Evolutionary conservation across 23 red algal species (phyloP).

Genomic region (Gracilaria gracilis): DNA sequence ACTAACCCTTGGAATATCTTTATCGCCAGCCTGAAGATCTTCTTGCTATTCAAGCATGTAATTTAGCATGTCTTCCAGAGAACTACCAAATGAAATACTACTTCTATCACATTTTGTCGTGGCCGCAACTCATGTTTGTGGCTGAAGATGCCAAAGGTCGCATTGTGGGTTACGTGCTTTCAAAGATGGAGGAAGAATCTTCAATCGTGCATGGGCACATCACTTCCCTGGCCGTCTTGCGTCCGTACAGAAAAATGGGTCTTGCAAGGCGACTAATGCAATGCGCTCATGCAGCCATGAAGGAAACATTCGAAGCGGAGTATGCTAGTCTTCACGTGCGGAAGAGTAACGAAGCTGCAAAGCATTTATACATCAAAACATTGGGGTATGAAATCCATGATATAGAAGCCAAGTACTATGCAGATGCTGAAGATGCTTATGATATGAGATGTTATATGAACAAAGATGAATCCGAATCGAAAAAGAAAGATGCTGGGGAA

Average conservation of each 20-base stretch:
- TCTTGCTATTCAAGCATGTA: constrained; percentile 93
- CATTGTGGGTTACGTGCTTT: constrained; percentile 97
- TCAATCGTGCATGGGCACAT: constrained; percentile 93
- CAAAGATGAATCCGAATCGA: constrained; percentile 7
- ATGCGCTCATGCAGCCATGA: constrained; percentile 93
- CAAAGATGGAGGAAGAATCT: constrained; percentile 96
- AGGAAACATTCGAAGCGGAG: constrained; percentile 81
- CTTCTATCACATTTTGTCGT: constrained; percentile 98
- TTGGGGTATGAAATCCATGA: constrained; percentile 88
- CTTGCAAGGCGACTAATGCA: constrained; percentile 88
- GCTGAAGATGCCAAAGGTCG: constrained; percentile 87
- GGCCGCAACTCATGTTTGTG: constrained; percentile 97
- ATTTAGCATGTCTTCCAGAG: constrained; percentile 94
- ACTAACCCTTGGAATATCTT: background rate
- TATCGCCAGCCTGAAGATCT: constrained; percentile 74
- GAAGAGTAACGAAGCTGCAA: constrained; percentile 91
- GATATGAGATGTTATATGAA: constrained; percentile 91
- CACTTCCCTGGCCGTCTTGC: constrained; percentile 94
- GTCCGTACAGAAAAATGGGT: constrained; percentile 91
- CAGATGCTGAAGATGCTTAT: constrained; percentile 97
- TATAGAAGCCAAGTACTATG: constrained; percentile 96
- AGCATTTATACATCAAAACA: constrained; percentile 95
- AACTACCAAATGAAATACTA: constrained; percentile 99
- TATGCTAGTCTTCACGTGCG: constrained; percentile 95
- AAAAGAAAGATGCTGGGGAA: background rate